Conservation (phyloP, 257 asterid species). For the Capsicum rhomboideum region DNA sequence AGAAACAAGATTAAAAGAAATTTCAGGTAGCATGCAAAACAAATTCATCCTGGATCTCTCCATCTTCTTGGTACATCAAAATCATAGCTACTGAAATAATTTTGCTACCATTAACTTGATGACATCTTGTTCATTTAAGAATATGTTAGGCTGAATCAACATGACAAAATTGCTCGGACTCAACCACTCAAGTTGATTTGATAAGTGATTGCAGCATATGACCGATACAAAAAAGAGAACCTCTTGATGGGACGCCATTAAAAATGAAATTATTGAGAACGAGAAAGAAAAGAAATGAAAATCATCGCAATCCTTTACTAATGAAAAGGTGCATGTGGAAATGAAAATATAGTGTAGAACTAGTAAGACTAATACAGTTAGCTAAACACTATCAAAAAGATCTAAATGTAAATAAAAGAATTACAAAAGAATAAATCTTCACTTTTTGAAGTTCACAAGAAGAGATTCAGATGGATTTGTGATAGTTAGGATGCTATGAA, state of each 20-base stretch:
- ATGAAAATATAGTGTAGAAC: background rate
- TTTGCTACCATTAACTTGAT: background rate
- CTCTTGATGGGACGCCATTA: background rate
- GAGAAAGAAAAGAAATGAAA: background rate
- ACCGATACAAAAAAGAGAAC: background rate
- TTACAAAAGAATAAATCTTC: constrained; percentile 48
- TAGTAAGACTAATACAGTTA: background rate
- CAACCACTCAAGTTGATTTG: background rate
- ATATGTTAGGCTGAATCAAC: background rate
- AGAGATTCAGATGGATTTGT: constrained; percentile 96
- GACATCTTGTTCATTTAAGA: background rate
- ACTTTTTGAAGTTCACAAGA: constrained; percentile 92
- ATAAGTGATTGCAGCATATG: background rate
- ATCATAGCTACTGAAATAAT: background rate
- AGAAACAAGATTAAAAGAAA: background rate
- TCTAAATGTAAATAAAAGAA: background rate
- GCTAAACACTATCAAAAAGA: background rate
- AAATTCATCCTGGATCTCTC: background rate
- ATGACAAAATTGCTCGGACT: background rate
- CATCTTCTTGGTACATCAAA: background rate
- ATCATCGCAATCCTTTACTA: background rate
- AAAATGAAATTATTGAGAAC: background rate
- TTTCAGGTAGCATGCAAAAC: background rate
- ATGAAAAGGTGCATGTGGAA: background rate
- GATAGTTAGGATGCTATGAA: constrained; percentile 68